Evolutionary conservation across 495 filamentous ascomycete genomes (phyloP), one percentile per base, ranked within the genome.

Genomic region (Penicillium verhagenii): DNA sequence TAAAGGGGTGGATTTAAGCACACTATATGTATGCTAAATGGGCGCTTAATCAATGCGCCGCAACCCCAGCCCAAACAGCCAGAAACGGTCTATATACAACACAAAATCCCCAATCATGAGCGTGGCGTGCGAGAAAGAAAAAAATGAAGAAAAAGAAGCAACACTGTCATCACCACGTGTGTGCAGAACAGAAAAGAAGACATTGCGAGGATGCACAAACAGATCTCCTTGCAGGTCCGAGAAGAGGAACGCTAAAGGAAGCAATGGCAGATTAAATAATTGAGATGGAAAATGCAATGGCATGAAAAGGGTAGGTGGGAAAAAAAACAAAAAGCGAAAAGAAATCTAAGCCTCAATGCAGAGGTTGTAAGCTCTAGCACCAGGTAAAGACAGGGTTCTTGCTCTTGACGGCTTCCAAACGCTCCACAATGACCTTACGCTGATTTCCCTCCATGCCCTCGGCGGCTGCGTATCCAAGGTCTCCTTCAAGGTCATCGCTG

Each of bases 381-480:
- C 94, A 98, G 35, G 89, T 96, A 72, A 98, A 98, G 13, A 98
- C 90, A 14, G 94, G 94, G 69, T 95, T 94, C 70, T 87, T 90
- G 69, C 84, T 88, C 77, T 97, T 97, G 26, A 98, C 93, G 45
- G 91, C 87, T 76, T 97, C 94, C 49, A 98, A 67, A 61, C 94
- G 76, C 76, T 98, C 94, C 35, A 97, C 93, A 78, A 97, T 97
- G 37, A 98, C 95, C 72, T 92, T 92, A 54, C 91, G 82, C 68
- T 86, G 83, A 51, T 89, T 87, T 2, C 90, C 88, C 67, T 96
- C 91, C 87, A 92, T 89, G n/a, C 86, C 95, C 67, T 89, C 88
- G 1, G 92, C 92, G 10, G 90, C 95, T 8, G 92, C 91, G 71
- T 96, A 97, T 6, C 94, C 94, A 21, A 98, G 73, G 71, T 98